Base-by-base conservation (phyloP, 1,284 basidiomycete species). In the Microbotryum saponariae region DNA sequence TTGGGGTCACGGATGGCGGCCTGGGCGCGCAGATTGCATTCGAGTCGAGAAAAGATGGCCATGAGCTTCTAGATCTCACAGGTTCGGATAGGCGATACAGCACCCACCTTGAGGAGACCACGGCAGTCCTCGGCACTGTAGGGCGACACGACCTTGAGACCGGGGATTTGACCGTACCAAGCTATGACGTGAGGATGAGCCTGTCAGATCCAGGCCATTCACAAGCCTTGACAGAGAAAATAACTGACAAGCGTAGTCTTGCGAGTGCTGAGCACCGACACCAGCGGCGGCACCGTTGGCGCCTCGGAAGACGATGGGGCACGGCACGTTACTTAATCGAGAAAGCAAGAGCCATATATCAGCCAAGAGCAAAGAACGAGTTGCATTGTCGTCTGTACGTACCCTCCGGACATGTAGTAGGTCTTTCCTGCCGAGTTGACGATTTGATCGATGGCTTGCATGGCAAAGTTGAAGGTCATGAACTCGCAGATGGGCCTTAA, bases 401-500 rank as follows among this genome's bases (percentile, higher is more conserved):
- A 96, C 70, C 96, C 96, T 66, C 93, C 96, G 51, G 93, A 97
- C 96, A 99, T 99, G 85, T 99, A 99, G 80, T 97, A 92, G 14
- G 96, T 98, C 83, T 98, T 99, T 71, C 90, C 96, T 64, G 89
- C 96, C n/a, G 93, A 97, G 85, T 99, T 99, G 78, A 99, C 89
- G 70, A 99, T 97, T 77, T 99, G 96, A 79, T 99, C 96, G 76
- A 99, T 98, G 66, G 94, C 92, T 79, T 91, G 88, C 89, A 91
- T 91, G 65, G 89, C 89, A 74, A 91, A 91, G 80, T 92, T 74
- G 68, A 91, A 94, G 12, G 91, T 96, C 91, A 96, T 99, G 82
- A 99, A 99, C 82, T 99, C 96, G 83, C 96, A 98, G 73, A 99
- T 83, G 65, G 96, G 96, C 71, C 92, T 84, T 59, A 98, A 84